Evolutionary conservation across 2,329 filamentous ascomycete species (phyloP), one percentile per base, ranked within the genome.

Genomic region (Cladosporium sp.): DNA sequence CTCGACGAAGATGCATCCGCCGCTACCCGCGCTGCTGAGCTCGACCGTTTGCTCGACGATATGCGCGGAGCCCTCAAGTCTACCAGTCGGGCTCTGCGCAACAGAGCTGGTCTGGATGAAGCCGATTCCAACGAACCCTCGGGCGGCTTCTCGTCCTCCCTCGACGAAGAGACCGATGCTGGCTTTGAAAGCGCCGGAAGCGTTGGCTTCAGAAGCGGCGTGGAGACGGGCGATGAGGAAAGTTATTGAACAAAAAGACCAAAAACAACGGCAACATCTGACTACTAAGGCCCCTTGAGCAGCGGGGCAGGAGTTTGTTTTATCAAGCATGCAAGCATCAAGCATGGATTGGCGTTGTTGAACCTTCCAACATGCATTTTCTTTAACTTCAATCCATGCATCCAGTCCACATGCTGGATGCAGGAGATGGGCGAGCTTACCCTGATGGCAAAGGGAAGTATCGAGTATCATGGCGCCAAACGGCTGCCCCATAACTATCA

Each of bases 1-100:
- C 52, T 69, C 9, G 52, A 50, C 5, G 65, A 69, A 42, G 56
- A 59, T n/a, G 61, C 61, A 7, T 60, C 65, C 51, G 52, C 57
- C 7, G 50, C 56, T 4, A 18, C 65, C 3, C 43, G 68, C 37
- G 54, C 58, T 15, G 54, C 56, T 6, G 67, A 69, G 55, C 47
- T 66, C 7, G 58, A 57, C 18, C 61, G 63, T 8, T 48, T 62
- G 41, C 53, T 68, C 22, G 58, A 58, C 17, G 62, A 61, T 27
- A 49, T 62, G 2, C 54, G 44, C 15, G 44, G 44, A 4, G 53
- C 52, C n/a, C 37, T 57, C 12, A 48, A 43, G 7, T 48, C 50
- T 27, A 53, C 51, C 17, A 42, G 38, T 7, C 32, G 32, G 17
- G 52, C 53, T 4, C 37, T 58, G 18, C 38, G 38, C 24, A 7